Base-by-base conservation (phyloP, 768 basidiomycete genomes). In the Lactarius trivialis region DNA sequence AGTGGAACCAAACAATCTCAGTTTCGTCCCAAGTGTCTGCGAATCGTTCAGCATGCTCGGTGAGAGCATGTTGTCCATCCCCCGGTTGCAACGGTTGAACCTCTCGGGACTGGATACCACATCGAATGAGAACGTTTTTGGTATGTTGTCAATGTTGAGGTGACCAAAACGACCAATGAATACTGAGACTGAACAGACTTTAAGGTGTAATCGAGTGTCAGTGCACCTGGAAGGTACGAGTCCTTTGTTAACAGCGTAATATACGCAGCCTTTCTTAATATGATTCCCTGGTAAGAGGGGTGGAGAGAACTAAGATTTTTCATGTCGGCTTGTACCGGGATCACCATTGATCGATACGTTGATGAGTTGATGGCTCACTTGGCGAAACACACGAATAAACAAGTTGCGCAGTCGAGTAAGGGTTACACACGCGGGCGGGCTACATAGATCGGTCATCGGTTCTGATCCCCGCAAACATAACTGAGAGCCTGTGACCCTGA, bases 211-310 rank as follows among this genome's bases (percentile, higher is more conserved):
- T 85, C 73, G 7, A 88, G 70, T 4, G 84, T 80, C 33, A 89
- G 73, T 33, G 82, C 73, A 11, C 84, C 85, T 60, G 80, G 73
- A 30, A 87, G 74, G 70, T 88, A 87, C 51, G 71, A 73, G 17
- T 75, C 72, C 65, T 83, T 85, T 43, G 93, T 93, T 68, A 95
- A 77, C 60, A 96, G 77, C 17, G 91, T 92, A 33, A 82, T 85
- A 77, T 84, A 97, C 15, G 86, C 90, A 56, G 74, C 78, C 45
- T 76, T 78, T 59, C 65, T 63, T 34, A 59, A 67, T 79, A 78
- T 78, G 52, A 9, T n/a, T 9, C 3, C 17, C 39, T 6, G 43
- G 21, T n/a, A n/a, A n/a, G n/a, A 24, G 43, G n/a, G 41, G 41
- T n/a, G 8, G 8, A 54, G 24, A n/a, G n/a, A n/a, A n/a, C n/a